phyloP scores from a whole-genome alignment of 345 rosid species.

The Bruguiera parviflora region DNA sequence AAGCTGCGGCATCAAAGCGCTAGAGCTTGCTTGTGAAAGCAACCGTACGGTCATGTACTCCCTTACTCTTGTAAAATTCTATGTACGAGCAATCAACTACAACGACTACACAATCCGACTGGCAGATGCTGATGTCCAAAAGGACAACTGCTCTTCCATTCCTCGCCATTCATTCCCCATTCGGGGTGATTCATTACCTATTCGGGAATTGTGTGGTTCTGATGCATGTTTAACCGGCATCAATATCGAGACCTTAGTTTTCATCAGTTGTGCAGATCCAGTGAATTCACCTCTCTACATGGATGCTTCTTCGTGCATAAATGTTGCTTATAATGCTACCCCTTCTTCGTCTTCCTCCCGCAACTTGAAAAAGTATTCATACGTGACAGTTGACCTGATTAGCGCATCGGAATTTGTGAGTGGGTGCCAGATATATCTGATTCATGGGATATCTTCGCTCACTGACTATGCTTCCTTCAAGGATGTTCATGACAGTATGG shows the following conservation, averaged over 20 bases:
- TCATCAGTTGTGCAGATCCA: neutral
- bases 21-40: constrained; percentile 8
- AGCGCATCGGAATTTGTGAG: neutral
- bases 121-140: constrained; percentile 5
- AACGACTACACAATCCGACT: constrained; percentile 4
- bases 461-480: neutral
- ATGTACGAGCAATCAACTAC: constrained; percentile 18
- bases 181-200: too few relatives aligned
- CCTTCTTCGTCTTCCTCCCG: neutral
- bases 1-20: neutral
- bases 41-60: neutral
- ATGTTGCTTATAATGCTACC: neutral
- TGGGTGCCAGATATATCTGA: neutral
- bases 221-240: neutral
- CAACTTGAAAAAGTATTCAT: neutral
- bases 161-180: neutral
- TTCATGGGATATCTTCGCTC: neutral
- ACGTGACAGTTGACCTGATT: neutral
- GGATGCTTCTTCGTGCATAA: neutral
- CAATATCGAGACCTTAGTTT: neutral
- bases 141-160: constrained; percentile 6
- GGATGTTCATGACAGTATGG: neutral
- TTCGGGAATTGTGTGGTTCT: neutral
- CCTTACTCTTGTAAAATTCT: neutral
- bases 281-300: neutral